Conservation (phyloP, 2,329 filamentous ascomycete genomes). For the Alternaria postmessia region DNA sequence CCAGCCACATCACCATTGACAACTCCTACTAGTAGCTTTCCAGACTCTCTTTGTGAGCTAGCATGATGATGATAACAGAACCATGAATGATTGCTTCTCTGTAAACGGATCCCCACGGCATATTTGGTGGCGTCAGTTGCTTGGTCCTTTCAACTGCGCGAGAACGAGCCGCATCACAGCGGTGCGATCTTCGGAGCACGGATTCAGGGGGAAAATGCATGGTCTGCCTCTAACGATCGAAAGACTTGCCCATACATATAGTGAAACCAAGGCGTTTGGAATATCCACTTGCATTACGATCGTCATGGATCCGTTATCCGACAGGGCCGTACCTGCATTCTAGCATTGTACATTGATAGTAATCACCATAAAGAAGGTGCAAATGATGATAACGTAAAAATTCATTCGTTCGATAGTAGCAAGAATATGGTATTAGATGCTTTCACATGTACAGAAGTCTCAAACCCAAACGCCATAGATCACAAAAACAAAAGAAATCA, state of each 20-base stretch:
- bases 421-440: constrained; percentile 14
- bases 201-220: neutral
- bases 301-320: neutral
- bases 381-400: neutral
- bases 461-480: constrained; percentile 14
- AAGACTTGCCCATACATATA: neutral
- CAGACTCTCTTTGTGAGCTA: neutral
- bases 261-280: neutral
- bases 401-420: neutral
- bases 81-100: neutral
- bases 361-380: neutral
- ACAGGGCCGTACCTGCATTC: neutral
- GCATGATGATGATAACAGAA: neutral
- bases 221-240: neutral
- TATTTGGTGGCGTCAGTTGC: neutral
- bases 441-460: constrained; percentile 8
- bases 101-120: neutral
- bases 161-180: neutral
- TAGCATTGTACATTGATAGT: neutral
- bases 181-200: neutral
- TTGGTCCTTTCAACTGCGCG: neutral
- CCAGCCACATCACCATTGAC: neutral
- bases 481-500: constrained; percentile 12
- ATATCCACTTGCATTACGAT: neutral
- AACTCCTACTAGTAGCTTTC: neutral